These are phyloP conservation scores for Dunaliella sp. DNA, from an alignment of 139 green algal species.

Conservation along the genomic window DNA sequence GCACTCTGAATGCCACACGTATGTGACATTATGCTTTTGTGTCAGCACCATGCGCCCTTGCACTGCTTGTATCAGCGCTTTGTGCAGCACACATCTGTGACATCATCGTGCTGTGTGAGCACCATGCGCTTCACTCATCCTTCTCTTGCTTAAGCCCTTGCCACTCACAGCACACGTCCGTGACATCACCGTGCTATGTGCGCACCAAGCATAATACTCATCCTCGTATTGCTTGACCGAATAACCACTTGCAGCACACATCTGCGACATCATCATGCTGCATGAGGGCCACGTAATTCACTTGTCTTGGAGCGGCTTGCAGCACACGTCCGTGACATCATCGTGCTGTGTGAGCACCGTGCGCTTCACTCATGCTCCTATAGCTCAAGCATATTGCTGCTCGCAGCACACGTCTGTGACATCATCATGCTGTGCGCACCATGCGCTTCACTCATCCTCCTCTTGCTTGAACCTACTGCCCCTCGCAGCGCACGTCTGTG, in stretches of 20 bases:
- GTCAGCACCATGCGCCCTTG: constrained; percentile 58
- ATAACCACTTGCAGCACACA: constrained; percentile 26
- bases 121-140: constrained; percentile 53
- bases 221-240: no score
- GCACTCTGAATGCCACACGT: constrained; percentile 16
- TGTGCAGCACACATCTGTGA: constrained; percentile 37
- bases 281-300: constrained; percentile 51
- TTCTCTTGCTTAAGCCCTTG: no score
- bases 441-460: constrained; percentile 48
- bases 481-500: constrained; percentile 30
- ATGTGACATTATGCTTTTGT: constrained; percentile 47
- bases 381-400: no score
- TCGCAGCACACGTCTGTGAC: neutral
- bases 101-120: constrained; percentile 55
- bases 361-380: constrained; percentile 50
- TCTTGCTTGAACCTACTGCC: neutral
- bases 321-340: constrained; percentile 44
- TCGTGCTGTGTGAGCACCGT: constrained; percentile 57
- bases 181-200: constrained; percentile 52
- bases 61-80: no score
- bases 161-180: constrained; percentile 26
- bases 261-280: constrained; percentile 47
- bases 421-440: constrained; percentile 50
- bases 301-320: neutral
- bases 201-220: constrained; percentile 60